These are phyloP conservation scores for Aspergillus pseudoglaucus DNA, from an alignment of 2,329 filamentous ascomycete genomes.

Conservation along the genomic window DNA sequence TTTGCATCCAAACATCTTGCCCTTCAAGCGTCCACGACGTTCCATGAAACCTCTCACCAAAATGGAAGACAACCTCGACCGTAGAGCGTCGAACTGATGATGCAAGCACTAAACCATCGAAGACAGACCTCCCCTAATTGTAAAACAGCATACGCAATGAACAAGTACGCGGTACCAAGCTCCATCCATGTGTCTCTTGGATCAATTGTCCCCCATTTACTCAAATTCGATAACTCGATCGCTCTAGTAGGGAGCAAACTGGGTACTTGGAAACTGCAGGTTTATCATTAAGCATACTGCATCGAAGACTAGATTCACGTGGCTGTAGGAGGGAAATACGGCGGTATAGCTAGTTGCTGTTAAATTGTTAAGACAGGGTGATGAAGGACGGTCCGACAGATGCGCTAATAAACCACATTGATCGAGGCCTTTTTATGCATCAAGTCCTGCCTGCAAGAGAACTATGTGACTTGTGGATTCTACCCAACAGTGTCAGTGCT, in stretches of 20 bases:
- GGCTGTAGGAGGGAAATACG: constrained; percentile 60
- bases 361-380: constrained; percentile 38
- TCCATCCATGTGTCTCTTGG: constrained; percentile 48
- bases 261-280: constrained; percentile 51
- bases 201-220: constrained; percentile 32
- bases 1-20: constrained; percentile 23
- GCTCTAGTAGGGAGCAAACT: constrained; percentile 38
- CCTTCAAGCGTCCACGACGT: constrained; percentile 26
- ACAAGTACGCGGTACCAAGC: constrained; percentile 45
- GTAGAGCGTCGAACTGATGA: constrained; percentile 24
- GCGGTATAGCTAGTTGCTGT: constrained; percentile 52
- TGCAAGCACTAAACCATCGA: constrained; percentile 23
- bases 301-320: constrained; percentile 45
- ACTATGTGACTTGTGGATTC: no score
- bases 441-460: no score
- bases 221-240: constrained; percentile 35
- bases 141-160: constrained; percentile 36
- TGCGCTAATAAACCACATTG: no score
- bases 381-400: constrained; percentile 4
- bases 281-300: constrained; percentile 45
- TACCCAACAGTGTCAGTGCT: no score
- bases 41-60: constrained; percentile 17
- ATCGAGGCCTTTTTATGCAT: no score
- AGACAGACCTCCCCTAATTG: constrained; percentile 16
- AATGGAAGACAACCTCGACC: constrained; percentile 18